A percentile compares a stretch with the other conserved stretches of the same genome.
phyloP scores from a whole-genome alignment of 2,329 filamentous ascomycete genomes.

The Cryphonectria japonica region DNA sequence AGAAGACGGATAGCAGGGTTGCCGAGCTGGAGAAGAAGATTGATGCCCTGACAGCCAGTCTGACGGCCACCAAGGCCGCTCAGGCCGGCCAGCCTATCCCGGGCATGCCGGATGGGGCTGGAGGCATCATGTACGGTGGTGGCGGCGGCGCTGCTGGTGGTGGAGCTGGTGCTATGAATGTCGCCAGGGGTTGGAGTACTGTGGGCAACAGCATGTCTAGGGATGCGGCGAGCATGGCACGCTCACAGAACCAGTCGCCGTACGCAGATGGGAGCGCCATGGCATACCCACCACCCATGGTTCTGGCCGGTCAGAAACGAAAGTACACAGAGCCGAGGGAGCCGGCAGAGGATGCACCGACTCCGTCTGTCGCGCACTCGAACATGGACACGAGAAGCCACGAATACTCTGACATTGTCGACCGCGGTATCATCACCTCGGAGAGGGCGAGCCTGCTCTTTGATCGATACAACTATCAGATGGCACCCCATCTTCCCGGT shows the following conservation, averaged over 20 bases:
- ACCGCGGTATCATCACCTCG: slow-evolving; percentile 61
- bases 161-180: not conserved
- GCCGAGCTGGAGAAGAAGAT: slow-evolving; percentile 93
- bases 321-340: slow-evolving; percentile 41
- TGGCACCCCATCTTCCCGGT: slow-evolving; percentile 64
- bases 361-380: slow-evolving; percentile 19
- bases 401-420: slow-evolving; percentile 55
- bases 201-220: slow-evolving; percentile 17
- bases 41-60: slow-evolving; percentile 79
- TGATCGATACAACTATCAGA: slow-evolving; percentile 60
- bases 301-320: slow-evolving; percentile 45
- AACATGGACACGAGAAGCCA: slow-evolving; percentile 33
- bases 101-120: slow-evolving; percentile 20
- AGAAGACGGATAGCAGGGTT: slow-evolving; percentile 88
- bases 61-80: slow-evolving; percentile 60
- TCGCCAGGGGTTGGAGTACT: slow-evolving; percentile 20
- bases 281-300: slow-evolving; percentile 33
- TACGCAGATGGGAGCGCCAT: slow-evolving; percentile 18
- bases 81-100: slow-evolving; percentile 17
- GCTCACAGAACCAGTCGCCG: slow-evolving; percentile 26
- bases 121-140: slow-evolving; percentile 24
- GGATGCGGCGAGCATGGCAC: slow-evolving; percentile 14
- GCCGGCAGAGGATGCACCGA: slow-evolving; percentile 13
- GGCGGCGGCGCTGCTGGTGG: not conserved
- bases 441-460: slow-evolving; percentile 61